Conservation (phyloP, 805 yeast species). For the Tetrapisispora phaffii region DNA sequence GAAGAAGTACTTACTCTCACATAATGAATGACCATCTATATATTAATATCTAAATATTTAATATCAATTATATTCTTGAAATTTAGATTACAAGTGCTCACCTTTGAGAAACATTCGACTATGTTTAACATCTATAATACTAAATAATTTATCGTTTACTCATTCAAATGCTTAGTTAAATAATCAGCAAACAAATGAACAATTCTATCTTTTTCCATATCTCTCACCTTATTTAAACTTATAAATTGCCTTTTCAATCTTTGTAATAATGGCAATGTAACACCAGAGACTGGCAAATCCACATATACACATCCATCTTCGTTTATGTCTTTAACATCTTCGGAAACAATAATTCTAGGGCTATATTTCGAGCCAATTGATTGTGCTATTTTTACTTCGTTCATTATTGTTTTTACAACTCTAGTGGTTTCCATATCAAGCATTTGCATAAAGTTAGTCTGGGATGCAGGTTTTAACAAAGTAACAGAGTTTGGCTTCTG, state of each 20-base stretch:
- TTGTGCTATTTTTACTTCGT: slow-evolving; percentile 30
- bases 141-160: background rate
- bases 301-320: slow-evolving; percentile 36
- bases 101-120: background rate
- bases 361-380: slow-evolving; percentile 42
- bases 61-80: background rate
- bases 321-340: slow-evolving; percentile 30
- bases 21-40: background rate
- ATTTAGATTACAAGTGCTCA: background rate
- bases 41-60: background rate
- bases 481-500: slow-evolving; percentile 77
- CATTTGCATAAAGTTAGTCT: slow-evolving; percentile 65
- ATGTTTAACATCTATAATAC: background rate
- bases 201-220: slow-evolving; percentile 60
- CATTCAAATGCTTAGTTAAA: slow-evolving; percentile 49
- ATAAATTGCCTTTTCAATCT: slow-evolving; percentile 76
- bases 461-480: slow-evolving; percentile 65
- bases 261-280: slow-evolving; percentile 68
- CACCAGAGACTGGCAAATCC: slow-evolving; percentile 47
- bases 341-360: slow-evolving; percentile 36
- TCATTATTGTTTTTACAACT: slow-evolving; percentile 53
- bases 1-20: background rate
- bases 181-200: slow-evolving; percentile 69
- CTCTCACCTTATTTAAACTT: slow-evolving; percentile 69
- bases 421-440: slow-evolving; percentile 62